phyloP scores from a whole-genome alignment of 2,329 filamentous ascomycete species.

The Iodosphaeria phyllophila region DNA sequence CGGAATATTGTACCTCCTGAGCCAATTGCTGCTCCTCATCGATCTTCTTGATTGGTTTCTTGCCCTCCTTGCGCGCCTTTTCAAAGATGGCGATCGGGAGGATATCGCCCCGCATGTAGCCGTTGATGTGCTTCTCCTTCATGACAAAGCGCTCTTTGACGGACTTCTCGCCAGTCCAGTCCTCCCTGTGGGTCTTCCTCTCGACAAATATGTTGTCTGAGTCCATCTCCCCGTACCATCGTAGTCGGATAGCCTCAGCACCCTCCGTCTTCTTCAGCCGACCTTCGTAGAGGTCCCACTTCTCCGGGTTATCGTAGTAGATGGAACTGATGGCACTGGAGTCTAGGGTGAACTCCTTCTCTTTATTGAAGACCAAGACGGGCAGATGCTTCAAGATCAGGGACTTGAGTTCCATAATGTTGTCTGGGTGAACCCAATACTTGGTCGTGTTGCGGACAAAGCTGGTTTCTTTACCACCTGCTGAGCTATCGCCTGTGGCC shows the following conservation, averaged over 20 bases:
- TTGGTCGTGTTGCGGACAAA: conserved; percentile 97
- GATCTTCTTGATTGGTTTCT: conserved; percentile 84
- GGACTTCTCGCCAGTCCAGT: conserved; percentile 98
- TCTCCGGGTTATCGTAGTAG: conserved; percentile 91
- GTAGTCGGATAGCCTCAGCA: conserved; percentile 83
- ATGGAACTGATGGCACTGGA: conserved; percentile 96
- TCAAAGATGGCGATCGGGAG: conserved; percentile 84
- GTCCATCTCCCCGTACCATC: conserved; percentile 97
- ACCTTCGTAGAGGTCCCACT: conserved; percentile 85
- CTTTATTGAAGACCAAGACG: conserved; percentile 91
- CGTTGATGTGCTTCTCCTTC: conserved; percentile 96
- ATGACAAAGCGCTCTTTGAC: conserved; percentile 91
- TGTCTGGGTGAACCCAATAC: conserved; percentile 98
- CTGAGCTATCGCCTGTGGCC: conserved; percentile 76
- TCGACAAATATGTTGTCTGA: conserved; percentile 92
- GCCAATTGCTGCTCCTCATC: conserved; percentile 80
- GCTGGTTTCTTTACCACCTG: conserved; percentile 81
- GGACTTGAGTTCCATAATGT: conserved; percentile 94
- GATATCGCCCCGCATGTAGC: conserved; percentile 68
- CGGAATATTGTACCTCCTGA: conserved; percentile 81
- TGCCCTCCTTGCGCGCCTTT: conserved; percentile 86
- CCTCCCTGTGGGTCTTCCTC: conserved; percentile 92
- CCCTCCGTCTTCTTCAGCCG: conserved; percentile 96
- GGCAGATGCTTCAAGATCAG: conserved; percentile 95
- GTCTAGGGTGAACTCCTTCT: conserved; percentile 81